A percentile compares a stretch with the other conserved stretches of the same genome.
phyloP scores from a whole-genome alignment of 208 protist genomes.

The Acanthamoeba sp. region DNA sequence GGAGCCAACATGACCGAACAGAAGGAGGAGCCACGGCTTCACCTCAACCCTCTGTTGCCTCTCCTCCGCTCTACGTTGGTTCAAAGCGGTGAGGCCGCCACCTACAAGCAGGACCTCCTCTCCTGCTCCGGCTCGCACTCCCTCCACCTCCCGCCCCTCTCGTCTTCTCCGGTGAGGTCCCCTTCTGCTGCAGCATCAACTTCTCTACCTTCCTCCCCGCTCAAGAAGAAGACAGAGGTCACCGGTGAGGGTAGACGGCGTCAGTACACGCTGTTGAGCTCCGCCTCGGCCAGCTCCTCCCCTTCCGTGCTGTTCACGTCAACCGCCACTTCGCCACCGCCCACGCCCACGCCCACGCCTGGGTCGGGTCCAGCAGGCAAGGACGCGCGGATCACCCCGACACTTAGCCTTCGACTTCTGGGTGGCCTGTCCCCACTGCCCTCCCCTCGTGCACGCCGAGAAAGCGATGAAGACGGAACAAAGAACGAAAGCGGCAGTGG shows the following conservation, averaged over 20 bases:
- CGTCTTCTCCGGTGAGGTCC: neutral
- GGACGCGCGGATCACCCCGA: neutral
- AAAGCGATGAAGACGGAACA: constrained; percentile 8
- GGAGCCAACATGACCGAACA: neutral
- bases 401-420: neutral
- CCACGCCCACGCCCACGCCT: neutral
- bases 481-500: constrained; percentile 32
- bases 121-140: neutral
- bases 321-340: neutral
- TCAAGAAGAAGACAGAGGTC: neutral
- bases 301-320: neutral
- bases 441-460: neutral
- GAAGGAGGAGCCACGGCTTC: neutral
- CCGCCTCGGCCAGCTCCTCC: neutral
- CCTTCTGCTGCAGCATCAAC: neutral
- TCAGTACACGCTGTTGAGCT: neutral
- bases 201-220: neutral
- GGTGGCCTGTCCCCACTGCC: neutral
- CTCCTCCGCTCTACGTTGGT: neutral
- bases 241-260: neutral
- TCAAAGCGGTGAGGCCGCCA: neutral
- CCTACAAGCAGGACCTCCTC: constrained; percentile 33
- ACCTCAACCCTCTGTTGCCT: constrained; percentile 23
- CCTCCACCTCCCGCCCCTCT: neutral
- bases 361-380: neutral